A percentile compares a stretch with the other conserved stretches of the same genome.
These are phyloP conservation scores for Entomortierella lignicola DNA, from an alignment of 192 early-diverging fungal genomes.

Conservation along the genomic window DNA sequence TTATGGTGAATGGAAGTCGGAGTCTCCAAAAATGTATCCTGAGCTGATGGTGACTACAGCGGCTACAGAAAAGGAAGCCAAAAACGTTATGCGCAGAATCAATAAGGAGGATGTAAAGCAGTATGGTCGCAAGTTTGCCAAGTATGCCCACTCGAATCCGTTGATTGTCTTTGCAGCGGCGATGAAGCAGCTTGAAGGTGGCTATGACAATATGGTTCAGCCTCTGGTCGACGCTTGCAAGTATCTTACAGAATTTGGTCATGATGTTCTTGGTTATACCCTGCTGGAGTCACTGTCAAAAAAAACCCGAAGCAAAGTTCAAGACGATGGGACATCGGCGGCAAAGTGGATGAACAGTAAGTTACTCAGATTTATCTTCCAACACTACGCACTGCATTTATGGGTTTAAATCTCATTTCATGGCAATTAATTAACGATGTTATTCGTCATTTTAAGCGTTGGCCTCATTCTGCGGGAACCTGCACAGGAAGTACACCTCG, in stretches of 20 bases:
- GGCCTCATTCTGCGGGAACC: constrained; percentile 70
- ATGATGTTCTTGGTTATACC: constrained; percentile 78
- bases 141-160: constrained; percentile 81
- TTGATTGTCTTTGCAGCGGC: constrained; percentile 75
- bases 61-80: constrained; percentile 63
- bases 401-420: too few relatives aligned
- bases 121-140: constrained; percentile 77
- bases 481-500: constrained; percentile 70
- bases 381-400: too few relatives aligned
- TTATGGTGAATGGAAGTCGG: constrained; percentile 85
- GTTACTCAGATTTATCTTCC: constrained; percentile 11
- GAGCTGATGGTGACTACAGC: constrained; percentile 64
- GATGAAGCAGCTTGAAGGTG: constrained; percentile 70
- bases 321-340: constrained; percentile 70
- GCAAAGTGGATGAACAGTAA: constrained; percentile 72
- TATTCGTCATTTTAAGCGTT: constrained; percentile 45
- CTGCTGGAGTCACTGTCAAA: constrained; percentile 76
- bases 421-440: too few relatives aligned
- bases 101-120: constrained; percentile 79
- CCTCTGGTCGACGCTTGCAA: constrained; percentile 81
- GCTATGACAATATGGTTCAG: constrained; percentile 81
- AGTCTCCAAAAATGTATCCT: constrained; percentile 63
- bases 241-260: constrained; percentile 78
- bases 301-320: constrained; percentile 63
- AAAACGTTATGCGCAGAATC: constrained; percentile 74